A percentile compares a stretch with the other conserved stretches of the same genome.
Conservation (phyloP, 108 stramenopile species). For the Nannochloropsis oceanica region DNA sequence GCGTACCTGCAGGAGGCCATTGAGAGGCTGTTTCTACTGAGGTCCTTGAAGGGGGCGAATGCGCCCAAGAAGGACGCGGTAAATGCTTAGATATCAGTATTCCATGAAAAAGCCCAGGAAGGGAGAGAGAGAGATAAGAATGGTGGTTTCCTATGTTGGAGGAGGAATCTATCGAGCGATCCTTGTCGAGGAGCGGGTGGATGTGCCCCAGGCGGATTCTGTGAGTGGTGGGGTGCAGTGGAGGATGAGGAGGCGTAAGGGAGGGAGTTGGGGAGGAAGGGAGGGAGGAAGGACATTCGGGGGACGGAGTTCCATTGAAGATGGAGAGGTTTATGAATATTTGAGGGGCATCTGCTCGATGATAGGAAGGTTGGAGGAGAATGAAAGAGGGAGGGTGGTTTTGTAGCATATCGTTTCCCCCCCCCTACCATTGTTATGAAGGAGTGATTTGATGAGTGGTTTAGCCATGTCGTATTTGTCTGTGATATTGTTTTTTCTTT, state of each 20-base stretch:
- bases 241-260: too few species aligned
- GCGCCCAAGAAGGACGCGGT: background rate
- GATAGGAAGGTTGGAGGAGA: too few species aligned
- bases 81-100: background rate
- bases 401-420: background rate
- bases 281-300: background rate
- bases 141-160: too few species aligned
- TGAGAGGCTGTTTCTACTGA: background rate
- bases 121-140: background rate
- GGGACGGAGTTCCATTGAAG: background rate
- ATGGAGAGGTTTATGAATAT: background rate
- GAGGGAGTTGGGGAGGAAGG: too few species aligned
- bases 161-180: too few species aligned
- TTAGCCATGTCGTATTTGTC: background rate
- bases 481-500: background rate
- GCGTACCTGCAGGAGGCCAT: constrained; percentile 22
- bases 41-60: background rate
- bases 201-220: too few species aligned
- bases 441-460: background rate
- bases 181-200: too few species aligned
- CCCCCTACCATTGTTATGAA: background rate
- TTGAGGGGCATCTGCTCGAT: background rate
- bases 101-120: background rate
- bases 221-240: too few species aligned
- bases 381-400: background rate